A percentile compares a stretch with the other conserved stretches of the same genome.
Evolutionary conservation across 352 stramenopile genomes (phyloP).

Genomic region (Globisporangium echinulatum): DNA sequence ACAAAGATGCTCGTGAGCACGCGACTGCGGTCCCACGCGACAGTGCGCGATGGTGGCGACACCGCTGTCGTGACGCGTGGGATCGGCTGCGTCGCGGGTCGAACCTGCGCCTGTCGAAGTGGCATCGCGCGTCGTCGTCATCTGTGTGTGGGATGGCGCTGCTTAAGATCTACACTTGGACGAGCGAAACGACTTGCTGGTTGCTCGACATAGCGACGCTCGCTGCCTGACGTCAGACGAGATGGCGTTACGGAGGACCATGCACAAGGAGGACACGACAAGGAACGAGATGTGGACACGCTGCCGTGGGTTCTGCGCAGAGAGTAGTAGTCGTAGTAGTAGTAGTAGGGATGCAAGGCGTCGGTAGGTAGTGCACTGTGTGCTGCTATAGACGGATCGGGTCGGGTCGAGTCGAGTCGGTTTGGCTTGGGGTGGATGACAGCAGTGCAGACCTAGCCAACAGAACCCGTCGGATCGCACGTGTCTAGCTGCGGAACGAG

Average conservation of each 20-base stretch:
- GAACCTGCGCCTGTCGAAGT: background rate
- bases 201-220: background rate
- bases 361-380: background rate
- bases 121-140: background rate
- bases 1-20: background rate
- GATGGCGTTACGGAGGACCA: too few relatives aligned
- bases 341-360: background rate
- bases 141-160: background rate
- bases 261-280: too few relatives aligned
- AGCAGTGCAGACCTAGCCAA: background rate
- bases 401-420: too few relatives aligned
- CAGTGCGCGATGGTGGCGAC: background rate
- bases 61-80: background rate
- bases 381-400: too few relatives aligned
- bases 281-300: too few relatives aligned
- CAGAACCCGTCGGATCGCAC: background rate
- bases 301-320: background rate
- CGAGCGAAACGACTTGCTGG: background rate
- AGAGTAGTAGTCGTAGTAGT: background rate
- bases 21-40: background rate
- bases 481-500: conserved; percentile 77
- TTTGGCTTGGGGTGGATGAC: too few relatives aligned
- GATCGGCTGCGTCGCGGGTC: background rate
- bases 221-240: too few relatives aligned
- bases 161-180: background rate